Evolutionary conservation across 2,329 filamentous ascomycete genomes (phyloP), one percentile per base, ranked within the genome.

Genomic region (Trichoderma gracile): DNA sequence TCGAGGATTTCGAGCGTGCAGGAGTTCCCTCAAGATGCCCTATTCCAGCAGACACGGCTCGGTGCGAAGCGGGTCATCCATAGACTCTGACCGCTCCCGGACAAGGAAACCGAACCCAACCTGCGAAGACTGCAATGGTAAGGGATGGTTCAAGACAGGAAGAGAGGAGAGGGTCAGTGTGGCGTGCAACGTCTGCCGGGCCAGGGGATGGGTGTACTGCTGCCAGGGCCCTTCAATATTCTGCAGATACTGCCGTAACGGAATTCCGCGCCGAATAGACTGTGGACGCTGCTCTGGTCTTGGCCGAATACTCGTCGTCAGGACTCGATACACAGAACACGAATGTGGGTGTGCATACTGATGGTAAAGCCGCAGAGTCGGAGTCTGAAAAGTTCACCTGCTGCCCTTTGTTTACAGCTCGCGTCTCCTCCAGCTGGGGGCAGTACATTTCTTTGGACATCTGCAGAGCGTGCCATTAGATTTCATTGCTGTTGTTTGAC

Each of bases 121-220:
- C 2, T 64, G 61, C 25, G 61, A 64, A 64, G 61, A 64, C 1
- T 64, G 61, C 45, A 10, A 30, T n/a, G 61, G 61, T n/a, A 57
- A 12, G 9, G 61, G 61, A 15, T 43, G n/a, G 21, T 64, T 25
- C 15, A 57, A 38, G 53, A 17, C 43, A 9, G 4, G n/a, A 5
- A 38, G 5, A 0, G 23, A 57, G 25, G 53, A 56, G 25, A 25
- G 4, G 21, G 33, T 40, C 19, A 21, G 5, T 5, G 52, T 42
- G 5, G 23, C 52, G 10, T 64, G 61, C 45, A 58, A 52, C n/a
- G 52, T 56, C 15, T 64, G 61, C 38, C 21, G 25, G 2, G 61
- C 53, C 9, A 33, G 53, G 17, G 5, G 53, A 14, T 57, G 53
- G 61, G 33, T 45, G 10, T 38, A 49, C 10, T 64, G 61, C 45